These are phyloP conservation scores for Oryza rufipogon DNA, from an alignment of 176 grass and related monocot species.

Conservation along the genomic window DNA sequence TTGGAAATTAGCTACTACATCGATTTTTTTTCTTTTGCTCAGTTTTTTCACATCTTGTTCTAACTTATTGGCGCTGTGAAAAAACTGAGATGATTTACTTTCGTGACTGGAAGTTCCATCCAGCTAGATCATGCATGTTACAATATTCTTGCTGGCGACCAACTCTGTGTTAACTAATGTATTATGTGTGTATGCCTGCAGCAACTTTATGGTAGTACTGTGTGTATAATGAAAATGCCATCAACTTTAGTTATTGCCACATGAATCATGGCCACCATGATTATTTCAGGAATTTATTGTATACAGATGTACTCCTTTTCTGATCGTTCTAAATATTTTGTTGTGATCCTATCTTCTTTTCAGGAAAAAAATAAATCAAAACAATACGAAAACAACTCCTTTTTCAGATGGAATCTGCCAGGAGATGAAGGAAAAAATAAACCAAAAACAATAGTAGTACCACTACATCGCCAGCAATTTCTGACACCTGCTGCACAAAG, in stretches of 20 bases:
- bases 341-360: background rate
- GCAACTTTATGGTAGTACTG: constrained; percentile 29
- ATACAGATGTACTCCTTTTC: background rate
- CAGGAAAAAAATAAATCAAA: background rate
- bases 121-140: constrained; percentile 43
- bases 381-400: background rate
- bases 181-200: background rate
- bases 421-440: constrained; percentile 4
- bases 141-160: constrained; percentile 27
- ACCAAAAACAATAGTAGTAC: background rate
- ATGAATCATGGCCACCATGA: constrained; percentile 38
- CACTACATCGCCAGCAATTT: constrained; percentile 7
- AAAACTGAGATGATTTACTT: background rate
- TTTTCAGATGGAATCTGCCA: constrained; percentile 43
- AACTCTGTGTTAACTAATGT: constrained; percentile 33
- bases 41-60: background rate
- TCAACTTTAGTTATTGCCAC: constrained; percentile 17
- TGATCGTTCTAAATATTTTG: background rate
- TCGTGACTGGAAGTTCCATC: constrained; percentile 3
- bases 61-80: constrained; percentile 7
- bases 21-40: background rate
- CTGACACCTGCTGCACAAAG: constrained; percentile 33
- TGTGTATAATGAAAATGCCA: constrained; percentile 39
- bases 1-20: background rate
- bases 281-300: constrained; percentile 28